A percentile compares a stretch with the other conserved stretches of the same genome.
Evolutionary conservation across 1,284 basidiomycete species (phyloP).

Genomic region (Cryptococcus sp.): DNA sequence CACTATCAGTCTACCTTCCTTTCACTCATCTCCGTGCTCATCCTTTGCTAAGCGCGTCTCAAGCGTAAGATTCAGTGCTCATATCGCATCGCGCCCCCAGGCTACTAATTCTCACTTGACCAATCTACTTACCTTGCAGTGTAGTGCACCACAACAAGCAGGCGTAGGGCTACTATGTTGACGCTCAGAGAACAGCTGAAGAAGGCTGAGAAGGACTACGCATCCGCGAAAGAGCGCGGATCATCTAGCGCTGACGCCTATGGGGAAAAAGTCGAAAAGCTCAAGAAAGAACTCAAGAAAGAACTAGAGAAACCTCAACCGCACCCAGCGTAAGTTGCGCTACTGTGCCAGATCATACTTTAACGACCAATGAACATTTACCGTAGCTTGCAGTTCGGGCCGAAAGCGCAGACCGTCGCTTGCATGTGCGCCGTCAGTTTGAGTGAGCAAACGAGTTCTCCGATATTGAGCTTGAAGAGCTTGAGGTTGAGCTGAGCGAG

Average conservation of each 20-base stretch:
- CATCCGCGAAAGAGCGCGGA: constrained; percentile 10
- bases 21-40: background rate
- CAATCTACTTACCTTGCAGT: too few species aligned
- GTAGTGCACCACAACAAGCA: too few species aligned
- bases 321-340: constrained; percentile 36
- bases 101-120: too few species aligned
- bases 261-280: constrained; percentile 18
- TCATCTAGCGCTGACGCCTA: constrained; percentile 13
- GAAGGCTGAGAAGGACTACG: constrained; percentile 17
- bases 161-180: constrained; percentile 2
- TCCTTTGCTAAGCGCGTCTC: too few species aligned
- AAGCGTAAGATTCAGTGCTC: too few species aligned
- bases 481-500: background rate
- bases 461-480: background rate
- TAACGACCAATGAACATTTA: too few species aligned
- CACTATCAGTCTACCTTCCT: background rate
- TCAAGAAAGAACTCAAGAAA: constrained; percentile 33
- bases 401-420: constrained; percentile 33
- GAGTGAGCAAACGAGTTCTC: constrained; percentile 16
- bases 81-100: too few species aligned
- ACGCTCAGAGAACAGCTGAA: constrained; percentile 15
- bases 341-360: too few species aligned
- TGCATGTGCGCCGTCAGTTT: constrained; percentile 35
- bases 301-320: constrained; percentile 29
- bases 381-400: constrained; percentile 40